Evolutionary conservation across 2,329 filamentous ascomycete species (phyloP).

Genomic region (Talaromyces sp.): DNA sequence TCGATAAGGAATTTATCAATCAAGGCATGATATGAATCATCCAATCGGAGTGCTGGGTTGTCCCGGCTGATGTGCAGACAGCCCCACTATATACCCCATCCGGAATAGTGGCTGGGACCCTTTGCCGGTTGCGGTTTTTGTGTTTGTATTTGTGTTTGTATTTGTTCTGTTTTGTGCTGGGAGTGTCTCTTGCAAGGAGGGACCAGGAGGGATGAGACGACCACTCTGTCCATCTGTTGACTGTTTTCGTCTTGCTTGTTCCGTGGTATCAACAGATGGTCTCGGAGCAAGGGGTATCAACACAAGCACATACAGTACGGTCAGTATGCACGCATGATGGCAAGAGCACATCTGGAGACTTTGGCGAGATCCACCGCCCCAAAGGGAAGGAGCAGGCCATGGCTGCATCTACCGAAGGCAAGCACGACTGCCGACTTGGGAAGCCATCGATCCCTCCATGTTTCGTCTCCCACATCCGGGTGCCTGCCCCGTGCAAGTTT

Average conservation of each 20-base stretch:
- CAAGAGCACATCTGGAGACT: not conserved
- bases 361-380: not conserved
- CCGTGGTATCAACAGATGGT: not conserved
- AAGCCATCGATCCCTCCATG: slow-evolving; percentile 1
- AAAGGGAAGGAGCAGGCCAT: not conserved
- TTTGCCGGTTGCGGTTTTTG: not conserved
- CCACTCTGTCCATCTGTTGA: not conserved
- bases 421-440: not conserved
- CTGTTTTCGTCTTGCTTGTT: not conserved
- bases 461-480: not conserved
- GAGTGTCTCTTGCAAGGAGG: not conserved
- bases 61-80: not conserved
- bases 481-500: not conserved
- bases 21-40: not conserved
- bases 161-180: not conserved
- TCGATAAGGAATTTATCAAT: not conserved
- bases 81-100: not conserved
- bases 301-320: not conserved
- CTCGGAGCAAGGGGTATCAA: not conserved
- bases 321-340: not conserved
- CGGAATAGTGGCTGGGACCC: not conserved
- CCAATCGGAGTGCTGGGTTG: not conserved
- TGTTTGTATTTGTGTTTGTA: not conserved
- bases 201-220: not conserved
- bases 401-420: not conserved